Evolutionary conservation across 2,329 filamentous ascomycete species (phyloP), one percentile per base, ranked within the genome.

Genomic region (Tolypocladium cylindrosporum): DNA sequence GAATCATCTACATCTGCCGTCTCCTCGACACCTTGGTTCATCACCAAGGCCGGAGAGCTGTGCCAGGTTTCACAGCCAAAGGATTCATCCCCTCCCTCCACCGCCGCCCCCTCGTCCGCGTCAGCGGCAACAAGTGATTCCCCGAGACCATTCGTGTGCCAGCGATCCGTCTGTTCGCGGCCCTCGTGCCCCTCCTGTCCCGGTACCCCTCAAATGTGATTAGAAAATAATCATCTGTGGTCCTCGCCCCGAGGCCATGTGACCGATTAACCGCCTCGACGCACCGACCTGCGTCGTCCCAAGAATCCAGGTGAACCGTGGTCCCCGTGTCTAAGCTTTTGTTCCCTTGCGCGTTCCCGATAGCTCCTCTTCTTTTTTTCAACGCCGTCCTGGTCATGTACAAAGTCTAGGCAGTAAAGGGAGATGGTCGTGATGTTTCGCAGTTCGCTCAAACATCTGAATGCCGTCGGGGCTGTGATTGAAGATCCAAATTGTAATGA

Each of bases 401-500:
- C 55, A 58, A 48, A 55, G 55, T 57, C 56, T 54, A 57, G 56
- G 55, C 39, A 42, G 57, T 37, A 54, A 31, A 56, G 36, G 53
- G 55, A 52, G 50, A 52, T 27, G 45, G 56, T 56, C 16, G 56
- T 19, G 39, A 31, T 52, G 56, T 7, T 16, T 45, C 42, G 52
- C 27, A 42, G 16, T 19, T 11, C 36, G 52, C 36, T 21, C 16
- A 9, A 36, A 21, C 31, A 13, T 51, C 43, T 55, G 34, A 13
- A 24, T 54, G 50, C 56, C 56, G 52, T 45, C 41, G 56, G 34
- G 56, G 51, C 34, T 42, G 24, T 45, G 45, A 6, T 48, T 24
- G 16, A 40, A 40, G 36, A 54, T 37, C 40, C 39, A 57, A 40
- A 50, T 45, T 41, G 51, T 60, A 65, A 64, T 43, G 64, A 66